Conservation (phyloP, 495 filamentous ascomycete genomes). For the Podospora appendiculata region DNA sequence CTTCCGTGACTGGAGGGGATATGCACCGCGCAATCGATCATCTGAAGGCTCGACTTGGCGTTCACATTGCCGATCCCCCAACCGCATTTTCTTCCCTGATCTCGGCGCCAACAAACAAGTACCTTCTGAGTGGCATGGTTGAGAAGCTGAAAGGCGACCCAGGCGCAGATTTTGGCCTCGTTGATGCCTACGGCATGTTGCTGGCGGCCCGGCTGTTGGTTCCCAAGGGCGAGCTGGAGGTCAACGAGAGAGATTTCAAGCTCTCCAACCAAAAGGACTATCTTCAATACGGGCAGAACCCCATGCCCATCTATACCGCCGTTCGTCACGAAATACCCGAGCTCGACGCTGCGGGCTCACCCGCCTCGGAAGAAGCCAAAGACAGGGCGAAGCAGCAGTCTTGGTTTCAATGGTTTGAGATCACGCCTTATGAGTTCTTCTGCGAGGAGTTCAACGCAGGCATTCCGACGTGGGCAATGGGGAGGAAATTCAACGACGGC, state of each 20-base stretch:
- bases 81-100: slow-evolving; percentile 67
- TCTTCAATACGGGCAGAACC: slow-evolving; percentile 66
- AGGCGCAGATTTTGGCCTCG: slow-evolving; percentile 74
- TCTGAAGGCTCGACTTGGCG: slow-evolving; percentile 71
- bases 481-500: slow-evolving; percentile 71
- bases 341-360: slow-evolving; percentile 31
- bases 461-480: slow-evolving; percentile 91
- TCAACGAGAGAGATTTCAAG: slow-evolving; percentile 74
- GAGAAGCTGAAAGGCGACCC: slow-evolving; percentile 84
- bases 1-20: slow-evolving; percentile 60
- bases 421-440: slow-evolving; percentile 92
- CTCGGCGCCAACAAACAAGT: slow-evolving; percentile 84
- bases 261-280: slow-evolving; percentile 74
- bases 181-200: slow-evolving; percentile 85
- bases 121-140: slow-evolving; percentile 76
- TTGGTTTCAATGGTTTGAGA: slow-evolving; percentile 99
- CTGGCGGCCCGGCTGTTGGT: slow-evolving; percentile 78
- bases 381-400: slow-evolving; percentile 62
- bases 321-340: slow-evolving; percentile 94
- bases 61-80: slow-evolving; percentile 90
- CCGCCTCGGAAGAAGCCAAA: slow-evolving; percentile 42
- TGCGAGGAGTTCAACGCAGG: slow-evolving; percentile 84
- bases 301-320: slow-evolving; percentile 88
- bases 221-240: slow-evolving; percentile 70
- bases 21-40: slow-evolving; percentile 68